phyloP scores from a whole-genome alignment of 2,329 filamentous ascomycete species.

The Epicoccum sorghinum region DNA sequence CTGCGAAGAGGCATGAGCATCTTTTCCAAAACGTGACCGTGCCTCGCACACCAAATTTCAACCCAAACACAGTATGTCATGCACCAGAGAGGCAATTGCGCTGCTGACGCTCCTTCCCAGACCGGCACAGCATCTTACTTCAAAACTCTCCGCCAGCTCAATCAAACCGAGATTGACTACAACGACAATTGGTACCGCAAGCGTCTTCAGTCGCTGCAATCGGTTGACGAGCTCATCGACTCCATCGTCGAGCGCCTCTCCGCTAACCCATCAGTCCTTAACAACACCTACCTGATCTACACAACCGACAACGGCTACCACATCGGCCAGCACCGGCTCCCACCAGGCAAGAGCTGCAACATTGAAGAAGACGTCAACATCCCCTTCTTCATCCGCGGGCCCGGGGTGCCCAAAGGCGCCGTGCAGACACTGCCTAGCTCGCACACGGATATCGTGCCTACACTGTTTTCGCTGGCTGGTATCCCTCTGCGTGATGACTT shows the following conservation, averaged over 20 bases:
- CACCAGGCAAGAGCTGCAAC: constrained; percentile 49
- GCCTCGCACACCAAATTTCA: constrained; percentile 69
- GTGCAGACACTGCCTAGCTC: constrained; percentile 35
- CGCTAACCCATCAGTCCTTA: constrained; percentile 47
- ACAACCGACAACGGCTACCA: constrained; percentile 52
- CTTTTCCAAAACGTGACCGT: constrained; percentile 66
- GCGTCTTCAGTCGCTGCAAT: constrained; percentile 58
- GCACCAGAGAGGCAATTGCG: neutral
- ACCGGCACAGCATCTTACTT: constrained; percentile 29
- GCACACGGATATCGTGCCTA: constrained; percentile 52
- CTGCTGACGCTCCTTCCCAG: neutral
- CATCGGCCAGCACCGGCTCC: constrained; percentile 50
- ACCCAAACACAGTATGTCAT: constrained; percentile 57
- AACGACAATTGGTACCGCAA: constrained; percentile 60
- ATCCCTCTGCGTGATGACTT: constrained; percentile 42
- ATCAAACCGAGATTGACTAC: constrained; percentile 55
- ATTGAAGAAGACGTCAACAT: constrained; percentile 53
- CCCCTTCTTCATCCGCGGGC: constrained; percentile 50
- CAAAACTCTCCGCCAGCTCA: constrained; percentile 46
- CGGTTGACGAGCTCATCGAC: constrained; percentile 62
- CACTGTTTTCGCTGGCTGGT: constrained; percentile 44
- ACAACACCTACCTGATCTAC: constrained; percentile 56
- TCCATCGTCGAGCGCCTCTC: constrained; percentile 52
- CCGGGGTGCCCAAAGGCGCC: constrained; percentile 37
- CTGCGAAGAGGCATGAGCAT: constrained; percentile 65